phyloP scores from a whole-genome alignment of 495 filamentous ascomycete genomes.

The Penicillium ochrochloron region DNA sequence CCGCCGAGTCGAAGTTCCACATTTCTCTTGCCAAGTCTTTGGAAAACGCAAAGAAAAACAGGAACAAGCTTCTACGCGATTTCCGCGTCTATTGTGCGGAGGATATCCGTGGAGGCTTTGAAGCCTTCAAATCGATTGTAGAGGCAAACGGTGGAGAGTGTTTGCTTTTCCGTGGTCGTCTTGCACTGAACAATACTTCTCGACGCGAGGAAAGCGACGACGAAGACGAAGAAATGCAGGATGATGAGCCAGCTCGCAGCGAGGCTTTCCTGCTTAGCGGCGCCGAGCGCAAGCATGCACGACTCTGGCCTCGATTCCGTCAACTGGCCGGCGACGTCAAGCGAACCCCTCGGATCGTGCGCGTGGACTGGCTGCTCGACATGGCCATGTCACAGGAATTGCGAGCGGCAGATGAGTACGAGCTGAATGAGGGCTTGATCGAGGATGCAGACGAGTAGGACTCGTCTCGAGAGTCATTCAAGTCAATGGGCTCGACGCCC shows the following conservation, averaged over 20 bases:
- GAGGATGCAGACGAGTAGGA: conserved; percentile 34
- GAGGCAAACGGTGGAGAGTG: conserved; percentile 87
- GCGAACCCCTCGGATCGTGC: conserved; percentile 76
- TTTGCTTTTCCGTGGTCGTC: conserved; percentile 73
- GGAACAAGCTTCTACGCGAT: conserved; percentile 69
- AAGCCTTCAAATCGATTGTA: conserved; percentile 82
- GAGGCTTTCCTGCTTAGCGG: conserved; percentile 81
- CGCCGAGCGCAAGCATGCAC: conserved; percentile 63
- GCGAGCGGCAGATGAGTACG: conserved; percentile 66
- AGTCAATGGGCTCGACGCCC: not conserved
- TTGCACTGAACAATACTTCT: conserved; percentile 58
- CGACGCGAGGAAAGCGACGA: conserved; percentile 52
- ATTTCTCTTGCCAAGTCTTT: conserved; percentile 70
- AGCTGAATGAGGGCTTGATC: conserved; percentile 45
- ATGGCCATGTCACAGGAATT: conserved; percentile 85
- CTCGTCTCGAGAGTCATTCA: not conserved
- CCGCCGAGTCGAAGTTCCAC: conserved; percentile 69
- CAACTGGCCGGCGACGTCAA: conserved; percentile 72
- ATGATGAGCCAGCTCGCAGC: conserved; percentile 63
- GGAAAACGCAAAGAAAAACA: conserved; percentile 71
- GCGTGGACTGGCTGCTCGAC: conserved; percentile 85
- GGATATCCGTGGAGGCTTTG: conserved; percentile 75
- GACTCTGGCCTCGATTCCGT: conserved; percentile 79
- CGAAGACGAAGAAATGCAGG: conserved; percentile 50
- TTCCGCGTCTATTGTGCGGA: conserved; percentile 81